A percentile compares a stretch with the other conserved stretches of the same genome.
phyloP scores from a whole-genome alignment of 2,329 filamentous ascomycete species.

The Chaetomiaceae sp. region DNA sequence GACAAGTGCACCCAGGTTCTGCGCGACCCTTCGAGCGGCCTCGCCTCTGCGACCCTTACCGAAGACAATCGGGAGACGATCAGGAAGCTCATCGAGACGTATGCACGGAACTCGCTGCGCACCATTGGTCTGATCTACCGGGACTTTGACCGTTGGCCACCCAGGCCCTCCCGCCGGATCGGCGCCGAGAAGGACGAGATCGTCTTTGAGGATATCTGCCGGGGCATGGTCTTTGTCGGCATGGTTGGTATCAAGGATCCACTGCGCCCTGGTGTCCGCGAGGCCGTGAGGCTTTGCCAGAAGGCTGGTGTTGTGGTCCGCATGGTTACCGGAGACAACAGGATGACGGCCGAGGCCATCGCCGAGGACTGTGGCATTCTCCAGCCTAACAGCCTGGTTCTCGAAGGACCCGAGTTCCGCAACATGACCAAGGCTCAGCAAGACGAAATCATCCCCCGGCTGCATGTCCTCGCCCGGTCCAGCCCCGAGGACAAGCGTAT shows the following conservation, averaged over 20 bases:
- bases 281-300: constrained; percentile 69
- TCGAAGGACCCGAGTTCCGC: constrained; percentile 75
- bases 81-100: constrained; percentile 65
- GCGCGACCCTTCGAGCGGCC: constrained; percentile 43
- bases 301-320: constrained; percentile 72
- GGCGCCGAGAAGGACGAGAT: constrained; percentile 55
- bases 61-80: constrained; percentile 53
- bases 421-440: constrained; percentile 63
- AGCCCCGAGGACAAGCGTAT: constrained; percentile 74
- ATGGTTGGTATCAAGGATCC: constrained; percentile 80
- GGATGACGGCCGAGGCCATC: constrained; percentile 72
- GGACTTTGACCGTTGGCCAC: constrained; percentile 83
- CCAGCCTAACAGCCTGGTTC: constrained; percentile 60
- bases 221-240: constrained; percentile 62
- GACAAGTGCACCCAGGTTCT: constrained; percentile 50
- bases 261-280: constrained; percentile 66
- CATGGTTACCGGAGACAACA: constrained; percentile 84
- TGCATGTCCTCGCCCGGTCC: constrained; percentile 69
- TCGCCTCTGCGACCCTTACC: constrained; percentile 41
- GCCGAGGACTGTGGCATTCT: constrained; percentile 74
- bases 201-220: constrained; percentile 62
- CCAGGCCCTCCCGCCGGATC: constrained; percentile 52
- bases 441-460: constrained; percentile 60
- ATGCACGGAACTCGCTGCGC: constrained; percentile 73
- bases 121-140: constrained; percentile 81